phyloP scores from a whole-genome alignment of 2,329 filamentous ascomycete genomes.

The Ceratocystis colombiana region DNA sequence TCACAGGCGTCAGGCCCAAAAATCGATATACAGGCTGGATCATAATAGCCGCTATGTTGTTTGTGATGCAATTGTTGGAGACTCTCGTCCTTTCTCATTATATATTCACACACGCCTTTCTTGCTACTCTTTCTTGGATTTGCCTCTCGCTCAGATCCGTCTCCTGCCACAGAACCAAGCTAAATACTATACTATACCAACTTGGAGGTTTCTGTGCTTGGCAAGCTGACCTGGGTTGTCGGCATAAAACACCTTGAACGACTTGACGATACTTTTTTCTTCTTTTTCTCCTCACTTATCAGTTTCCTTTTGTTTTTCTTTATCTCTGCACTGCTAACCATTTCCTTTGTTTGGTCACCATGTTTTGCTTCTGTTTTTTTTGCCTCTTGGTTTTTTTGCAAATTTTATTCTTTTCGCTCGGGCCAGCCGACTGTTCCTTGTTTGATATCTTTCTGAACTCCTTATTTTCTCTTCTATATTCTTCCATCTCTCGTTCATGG shows the following conservation, averaged over 20 bases:
- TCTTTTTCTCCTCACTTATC: slow-evolving; percentile 14
- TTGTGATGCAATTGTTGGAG: not conserved
- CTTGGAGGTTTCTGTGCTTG: slow-evolving; percentile 8
- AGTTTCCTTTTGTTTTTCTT: slow-evolving; percentile 8
- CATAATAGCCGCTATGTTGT: not conserved
- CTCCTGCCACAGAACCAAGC: not conserved
- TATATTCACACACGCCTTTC: not conserved
- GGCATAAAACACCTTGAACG: slow-evolving; percentile 22
- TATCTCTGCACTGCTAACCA: not conserved
- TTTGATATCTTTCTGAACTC: slow-evolving; percentile 16
- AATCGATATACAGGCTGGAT: not conserved
- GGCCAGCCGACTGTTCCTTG: slow-evolving; percentile 17
- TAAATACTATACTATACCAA: not conserved
- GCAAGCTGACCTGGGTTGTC: slow-evolving; percentile 9
- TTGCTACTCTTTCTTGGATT: slow-evolving; percentile 19
- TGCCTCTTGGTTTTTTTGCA: slow-evolving; percentile 1
- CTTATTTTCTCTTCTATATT: slow-evolving; percentile 7
- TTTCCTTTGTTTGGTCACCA: slow-evolving; percentile 13
- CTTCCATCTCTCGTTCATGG: slow-evolving; percentile 16
- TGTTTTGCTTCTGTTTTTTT: slow-evolving; percentile 18
- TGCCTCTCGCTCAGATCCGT: slow-evolving; percentile 15
- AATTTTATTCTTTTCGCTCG: not conserved
- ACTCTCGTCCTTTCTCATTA: not conserved
- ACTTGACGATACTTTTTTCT: slow-evolving; percentile 23
- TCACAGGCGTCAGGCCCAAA: not conserved